Evolutionary conservation across 495 filamentous ascomycete species (phyloP).

Genomic region (Neurospora sp.): DNA sequence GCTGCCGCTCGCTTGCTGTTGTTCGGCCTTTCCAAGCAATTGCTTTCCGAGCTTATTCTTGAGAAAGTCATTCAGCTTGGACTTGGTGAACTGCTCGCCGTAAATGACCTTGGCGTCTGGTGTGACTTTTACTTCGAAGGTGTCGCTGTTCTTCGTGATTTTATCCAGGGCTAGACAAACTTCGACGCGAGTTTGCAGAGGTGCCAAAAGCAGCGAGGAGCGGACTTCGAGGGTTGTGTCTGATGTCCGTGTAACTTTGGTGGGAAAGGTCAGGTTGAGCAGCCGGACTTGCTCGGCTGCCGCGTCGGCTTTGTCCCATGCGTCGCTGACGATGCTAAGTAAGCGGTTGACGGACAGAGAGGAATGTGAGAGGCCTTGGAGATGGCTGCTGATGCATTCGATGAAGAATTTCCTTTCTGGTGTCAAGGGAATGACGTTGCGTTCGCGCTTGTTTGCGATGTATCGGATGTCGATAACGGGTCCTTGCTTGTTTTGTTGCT

Average conservation of each 20-base stretch:
- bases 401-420: slow-evolving; percentile 61
- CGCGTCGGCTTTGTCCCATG: slow-evolving; percentile 49
- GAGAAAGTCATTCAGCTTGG: slow-evolving; percentile 54
- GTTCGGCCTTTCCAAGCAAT: slow-evolving; percentile 20
- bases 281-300: slow-evolving; percentile 45
- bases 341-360: slow-evolving; percentile 43
- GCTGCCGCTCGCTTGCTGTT: slow-evolving; percentile 10
- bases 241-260: slow-evolving; percentile 40
- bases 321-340: slow-evolving; percentile 41
- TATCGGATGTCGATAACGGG: slow-evolving; percentile 43
- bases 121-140: slow-evolving; percentile 36
- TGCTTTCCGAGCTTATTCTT: slow-evolving; percentile 33
- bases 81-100: slow-evolving; percentile 54
- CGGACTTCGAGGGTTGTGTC: slow-evolving; percentile 47
- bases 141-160: slow-evolving; percentile 5
- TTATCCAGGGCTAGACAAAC: slow-evolving; percentile 33
- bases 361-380: slow-evolving; percentile 43
- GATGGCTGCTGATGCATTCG: slow-evolving; percentile 48
- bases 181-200: slow-evolving; percentile 51
- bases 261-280: slow-evolving; percentile 45
- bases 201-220: slow-evolving; percentile 44
- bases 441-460: slow-evolving; percentile 40
- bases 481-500: slow-evolving; percentile 13
- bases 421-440: slow-evolving; percentile 36
- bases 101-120: slow-evolving; percentile 49